Evolutionary conservation across 2,329 filamentous ascomycete species (phyloP).

Genomic region (Cryphonectria japonica): DNA sequence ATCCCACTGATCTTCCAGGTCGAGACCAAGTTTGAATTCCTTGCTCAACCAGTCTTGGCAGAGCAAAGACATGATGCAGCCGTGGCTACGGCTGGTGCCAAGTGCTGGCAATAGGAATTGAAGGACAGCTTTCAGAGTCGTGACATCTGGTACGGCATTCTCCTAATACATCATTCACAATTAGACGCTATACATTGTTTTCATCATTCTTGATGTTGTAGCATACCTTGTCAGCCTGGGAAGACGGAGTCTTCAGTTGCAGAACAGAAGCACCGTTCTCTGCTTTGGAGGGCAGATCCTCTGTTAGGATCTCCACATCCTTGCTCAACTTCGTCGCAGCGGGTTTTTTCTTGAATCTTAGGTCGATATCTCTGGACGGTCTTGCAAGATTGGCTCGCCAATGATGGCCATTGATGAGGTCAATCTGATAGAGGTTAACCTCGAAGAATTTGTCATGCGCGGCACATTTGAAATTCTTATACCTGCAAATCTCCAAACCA

Average conservation of each 20-base stretch:
- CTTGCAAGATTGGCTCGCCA: conserved; percentile 49
- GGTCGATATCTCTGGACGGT: conserved; percentile 45
- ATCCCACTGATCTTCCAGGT: neutral
- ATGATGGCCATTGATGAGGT: conserved; percentile 49
- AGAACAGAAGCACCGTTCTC: neutral
- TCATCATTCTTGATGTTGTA: neutral
- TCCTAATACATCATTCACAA: neutral
- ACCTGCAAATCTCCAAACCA: conserved; percentile 37
- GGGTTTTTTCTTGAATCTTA: conserved; percentile 24
- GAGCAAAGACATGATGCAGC: neutral
- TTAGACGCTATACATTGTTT: neutral
- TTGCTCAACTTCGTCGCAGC: neutral
- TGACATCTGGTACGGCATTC: neutral
- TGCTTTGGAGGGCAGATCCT: neutral
- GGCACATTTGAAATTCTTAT: conserved; percentile 51
- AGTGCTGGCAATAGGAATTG: neutral
- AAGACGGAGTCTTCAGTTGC: neutral
- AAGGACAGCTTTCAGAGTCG: neutral
- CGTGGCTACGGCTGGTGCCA: neutral
- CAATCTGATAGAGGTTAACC: conserved; percentile 52
- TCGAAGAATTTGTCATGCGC: conserved; percentile 53
- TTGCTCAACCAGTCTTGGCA: neutral
- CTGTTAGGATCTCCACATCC: neutral
- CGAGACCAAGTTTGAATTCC: neutral
- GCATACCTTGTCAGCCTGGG: neutral